A percentile compares a stretch with the other conserved stretches of the same genome.
Conservation (phyloP, 441 rosid genomes). For the Mallotus repandus region DNA sequence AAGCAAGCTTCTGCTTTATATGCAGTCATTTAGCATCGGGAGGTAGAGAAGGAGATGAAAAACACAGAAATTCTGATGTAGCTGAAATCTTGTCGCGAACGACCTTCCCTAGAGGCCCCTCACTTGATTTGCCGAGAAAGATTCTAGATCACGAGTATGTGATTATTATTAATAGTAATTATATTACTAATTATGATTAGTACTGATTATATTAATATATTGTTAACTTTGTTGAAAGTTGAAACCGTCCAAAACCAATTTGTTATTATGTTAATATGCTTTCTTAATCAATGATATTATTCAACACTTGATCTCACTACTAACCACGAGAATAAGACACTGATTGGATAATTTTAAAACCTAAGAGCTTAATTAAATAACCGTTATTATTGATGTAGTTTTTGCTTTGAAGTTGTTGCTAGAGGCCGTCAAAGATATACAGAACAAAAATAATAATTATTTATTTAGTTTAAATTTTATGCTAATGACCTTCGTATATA, state of each 20-base stretch:
- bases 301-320: conserved; percentile 16
- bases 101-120: conserved; percentile 60
- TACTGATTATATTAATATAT: too few species aligned
- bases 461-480: neutral
- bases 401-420: conserved; percentile 30
- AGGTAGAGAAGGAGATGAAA: conserved; percentile 71
- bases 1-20: conserved; percentile 90
- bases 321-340: conserved; percentile 25
- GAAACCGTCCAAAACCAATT: conserved; percentile 25
- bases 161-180: neutral
- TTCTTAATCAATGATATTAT: conserved; percentile 16
- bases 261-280: conserved; percentile 11
- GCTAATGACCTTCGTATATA: conserved; percentile 8
- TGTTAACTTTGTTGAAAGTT: conserved; percentile 3
- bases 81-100: conserved; percentile 64
- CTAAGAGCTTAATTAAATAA: neutral
- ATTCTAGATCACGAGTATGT: conserved; percentile 89
- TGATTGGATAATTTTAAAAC: neutral
- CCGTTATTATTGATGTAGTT: conserved; percentile 14
- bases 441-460: neutral
- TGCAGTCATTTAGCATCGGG: conserved; percentile 96
- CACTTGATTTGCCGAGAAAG: conserved; percentile 57
- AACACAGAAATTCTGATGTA: conserved; percentile 65
- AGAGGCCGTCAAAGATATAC: conserved; percentile 21
- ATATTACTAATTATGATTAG: neutral